Percentiles rank a stretch among this genome's conserved stretches.
These are phyloP conservation scores for Pneumocystis sp. DNA, from an alignment of 1,139 yeast species.

Conservation along the genomic window DNA sequence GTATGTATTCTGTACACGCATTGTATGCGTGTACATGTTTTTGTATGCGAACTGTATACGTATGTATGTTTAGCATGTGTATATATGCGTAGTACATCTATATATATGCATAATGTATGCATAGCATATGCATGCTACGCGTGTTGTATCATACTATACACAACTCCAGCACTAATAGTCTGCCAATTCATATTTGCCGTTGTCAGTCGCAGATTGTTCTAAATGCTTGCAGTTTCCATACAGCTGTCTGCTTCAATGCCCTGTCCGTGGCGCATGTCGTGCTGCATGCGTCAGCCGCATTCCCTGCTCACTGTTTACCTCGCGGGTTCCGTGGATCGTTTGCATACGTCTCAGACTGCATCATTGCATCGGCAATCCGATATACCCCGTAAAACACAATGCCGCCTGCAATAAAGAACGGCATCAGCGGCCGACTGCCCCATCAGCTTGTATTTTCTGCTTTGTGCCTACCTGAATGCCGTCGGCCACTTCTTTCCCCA, in stretches of 20 bases:
- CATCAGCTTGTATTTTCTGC: constrained; percentile 16
- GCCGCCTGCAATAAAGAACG: constrained; percentile 24
- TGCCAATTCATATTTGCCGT: too few relatives aligned
- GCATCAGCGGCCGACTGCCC: not conserved
- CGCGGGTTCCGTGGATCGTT: constrained; percentile 55
- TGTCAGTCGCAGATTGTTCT: too few relatives aligned
- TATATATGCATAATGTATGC: too few relatives aligned
- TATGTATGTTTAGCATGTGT: too few relatives aligned
- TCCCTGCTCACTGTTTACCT: not conserved
- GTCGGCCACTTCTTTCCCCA: constrained; percentile 26
- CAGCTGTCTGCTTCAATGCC: not conserved
- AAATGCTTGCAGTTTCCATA: too few relatives aligned
- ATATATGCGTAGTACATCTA: too few relatives aligned
- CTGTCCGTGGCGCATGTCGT: not conserved
- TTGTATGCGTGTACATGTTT: too few relatives aligned
- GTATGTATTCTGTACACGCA: too few relatives aligned
- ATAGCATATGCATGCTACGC: too few relatives aligned
- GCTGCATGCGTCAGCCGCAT: not conserved
- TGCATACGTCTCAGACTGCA: constrained; percentile 40
- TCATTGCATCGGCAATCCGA: constrained; percentile 38
- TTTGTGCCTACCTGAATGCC: constrained; percentile 36
- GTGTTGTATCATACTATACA: too few relatives aligned
- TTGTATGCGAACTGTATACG: too few relatives aligned
- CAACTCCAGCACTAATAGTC: too few relatives aligned
- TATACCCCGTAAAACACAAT: constrained; percentile 38